These are phyloP conservation scores for Aquanectria penicillioides DNA, from an alignment of 2,329 filamentous ascomycete species.

Conservation along the genomic window DNA sequence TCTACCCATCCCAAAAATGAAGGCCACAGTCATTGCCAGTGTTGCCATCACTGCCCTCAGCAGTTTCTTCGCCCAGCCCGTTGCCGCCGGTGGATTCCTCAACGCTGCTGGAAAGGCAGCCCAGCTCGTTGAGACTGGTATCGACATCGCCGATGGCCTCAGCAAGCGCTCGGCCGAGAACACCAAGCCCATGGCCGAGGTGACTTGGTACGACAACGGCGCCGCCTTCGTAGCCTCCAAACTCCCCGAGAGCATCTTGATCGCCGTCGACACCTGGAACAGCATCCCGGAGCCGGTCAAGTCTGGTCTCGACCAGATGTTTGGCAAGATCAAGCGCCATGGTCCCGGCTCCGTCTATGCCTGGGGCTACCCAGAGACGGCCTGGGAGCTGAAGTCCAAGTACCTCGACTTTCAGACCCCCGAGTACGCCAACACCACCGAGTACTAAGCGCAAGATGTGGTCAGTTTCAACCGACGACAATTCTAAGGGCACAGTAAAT, in stretches of 20 bases:
- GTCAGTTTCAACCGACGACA: not conserved
- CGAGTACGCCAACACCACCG: slow-evolving; percentile 8
- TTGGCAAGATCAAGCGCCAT: slow-evolving; percentile 6
- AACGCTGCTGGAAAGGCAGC: slow-evolving; percentile 14
- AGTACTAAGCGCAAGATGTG: slow-evolving; percentile 1
- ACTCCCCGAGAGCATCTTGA: slow-evolving; percentile 5
- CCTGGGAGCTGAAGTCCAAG: slow-evolving; percentile 12
- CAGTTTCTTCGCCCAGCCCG: slow-evolving; percentile 14
- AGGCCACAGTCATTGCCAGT: slow-evolving; percentile 1
- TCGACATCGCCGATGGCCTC: not conserved
- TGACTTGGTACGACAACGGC: slow-evolving; percentile 18
- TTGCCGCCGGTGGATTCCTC: slow-evolving; percentile 16
- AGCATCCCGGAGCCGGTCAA: slow-evolving; percentile 14
- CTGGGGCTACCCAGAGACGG: slow-evolving; percentile 10
- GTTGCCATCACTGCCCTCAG: slow-evolving; percentile 6
- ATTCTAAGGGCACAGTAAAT: not conserved
- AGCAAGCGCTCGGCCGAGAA: slow-evolving; percentile 1
- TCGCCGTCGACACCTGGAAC: slow-evolving; percentile 9
- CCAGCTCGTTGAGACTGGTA: not conserved
- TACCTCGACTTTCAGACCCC: slow-evolving; percentile 11
- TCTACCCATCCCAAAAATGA: slow-evolving; percentile 4
- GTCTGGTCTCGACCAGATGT: slow-evolving; percentile 5
- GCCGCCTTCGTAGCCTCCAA: slow-evolving; percentile 1
- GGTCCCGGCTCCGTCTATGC: slow-evolving; percentile 4
- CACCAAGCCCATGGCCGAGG: not conserved